phyloP scores from a whole-genome alignment of 345 rosid genomes.

The Eucalyptus curtisii region DNA sequence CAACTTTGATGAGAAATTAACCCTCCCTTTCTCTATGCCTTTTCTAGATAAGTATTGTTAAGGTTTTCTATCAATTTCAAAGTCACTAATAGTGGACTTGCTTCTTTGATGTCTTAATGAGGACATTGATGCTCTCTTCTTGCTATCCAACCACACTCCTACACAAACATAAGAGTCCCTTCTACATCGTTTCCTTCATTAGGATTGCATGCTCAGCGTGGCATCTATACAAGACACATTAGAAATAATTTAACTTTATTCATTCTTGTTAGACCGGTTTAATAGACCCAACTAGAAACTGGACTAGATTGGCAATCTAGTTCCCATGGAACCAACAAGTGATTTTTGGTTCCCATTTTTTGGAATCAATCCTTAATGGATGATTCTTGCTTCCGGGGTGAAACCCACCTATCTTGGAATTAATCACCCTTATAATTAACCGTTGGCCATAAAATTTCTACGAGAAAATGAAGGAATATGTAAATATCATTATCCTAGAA shows the following conservation, averaged over 20 bases:
- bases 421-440: no score
- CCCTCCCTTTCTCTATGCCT: background rate
- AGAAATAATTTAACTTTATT: background rate
- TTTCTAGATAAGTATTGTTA: background rate
- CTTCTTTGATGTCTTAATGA: background rate
- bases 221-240: background rate
- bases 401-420: accelerated
- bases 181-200: background rate
- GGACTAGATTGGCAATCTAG: accelerated
- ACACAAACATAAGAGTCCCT: background rate
- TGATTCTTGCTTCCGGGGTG: no score
- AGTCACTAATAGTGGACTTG: background rate
- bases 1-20: background rate
- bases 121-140: background rate
- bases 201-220: background rate
- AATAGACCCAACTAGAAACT: no score
- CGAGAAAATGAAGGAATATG: background rate
- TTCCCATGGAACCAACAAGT: no score
- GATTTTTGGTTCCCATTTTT: no score
- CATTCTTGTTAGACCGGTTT: accelerated
- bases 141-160: background rate
- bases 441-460: background rate
- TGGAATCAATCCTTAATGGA: accelerated
- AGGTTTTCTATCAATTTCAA: background rate
- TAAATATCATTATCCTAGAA: background rate